Evolutionary conservation across 805 yeast species (phyloP).

Genomic region (Saccharomycopsis sp.): DNA sequence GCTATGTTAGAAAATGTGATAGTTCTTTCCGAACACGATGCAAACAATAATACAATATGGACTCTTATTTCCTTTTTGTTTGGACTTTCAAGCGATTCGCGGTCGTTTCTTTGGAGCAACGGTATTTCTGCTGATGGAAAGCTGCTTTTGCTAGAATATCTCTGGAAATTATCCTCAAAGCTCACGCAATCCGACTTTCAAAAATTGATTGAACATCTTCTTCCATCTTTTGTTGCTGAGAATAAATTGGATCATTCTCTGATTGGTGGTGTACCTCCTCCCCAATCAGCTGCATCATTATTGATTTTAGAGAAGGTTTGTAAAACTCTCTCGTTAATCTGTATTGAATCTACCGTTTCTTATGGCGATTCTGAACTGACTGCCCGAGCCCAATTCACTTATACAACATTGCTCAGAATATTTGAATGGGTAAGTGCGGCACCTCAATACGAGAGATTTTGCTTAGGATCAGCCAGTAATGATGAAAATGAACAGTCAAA

Average conservation of each 20-base stretch:
- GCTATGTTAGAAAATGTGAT: background rate
- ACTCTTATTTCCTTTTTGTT: background rate
- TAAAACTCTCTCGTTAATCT: background rate
- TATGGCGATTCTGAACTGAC: background rate
- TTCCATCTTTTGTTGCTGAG: background rate
- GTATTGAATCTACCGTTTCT: background rate
- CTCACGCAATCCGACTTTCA: background rate
- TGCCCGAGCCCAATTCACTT: background rate
- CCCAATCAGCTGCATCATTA: background rate
- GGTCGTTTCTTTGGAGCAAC: slow-evolving; percentile 28
- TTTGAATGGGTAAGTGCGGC: background rate
- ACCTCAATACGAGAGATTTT: background rate
- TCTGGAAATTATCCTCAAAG: background rate
- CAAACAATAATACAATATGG: background rate
- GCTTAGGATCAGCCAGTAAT: background rate
- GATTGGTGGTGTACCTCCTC: too few species aligned
- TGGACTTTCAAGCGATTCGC: background rate
- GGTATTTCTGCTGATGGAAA: slow-evolving; percentile 28
- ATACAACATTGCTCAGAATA: background rate
- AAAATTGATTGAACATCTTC: background rate
- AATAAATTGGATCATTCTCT: background rate
- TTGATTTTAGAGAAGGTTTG: background rate
- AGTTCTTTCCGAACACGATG: background rate
- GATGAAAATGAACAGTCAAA: background rate
- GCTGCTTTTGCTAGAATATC: background rate